Conservation (phyloP, 176 grass and related monocot species). For the Eragrostis curvula region DNA sequence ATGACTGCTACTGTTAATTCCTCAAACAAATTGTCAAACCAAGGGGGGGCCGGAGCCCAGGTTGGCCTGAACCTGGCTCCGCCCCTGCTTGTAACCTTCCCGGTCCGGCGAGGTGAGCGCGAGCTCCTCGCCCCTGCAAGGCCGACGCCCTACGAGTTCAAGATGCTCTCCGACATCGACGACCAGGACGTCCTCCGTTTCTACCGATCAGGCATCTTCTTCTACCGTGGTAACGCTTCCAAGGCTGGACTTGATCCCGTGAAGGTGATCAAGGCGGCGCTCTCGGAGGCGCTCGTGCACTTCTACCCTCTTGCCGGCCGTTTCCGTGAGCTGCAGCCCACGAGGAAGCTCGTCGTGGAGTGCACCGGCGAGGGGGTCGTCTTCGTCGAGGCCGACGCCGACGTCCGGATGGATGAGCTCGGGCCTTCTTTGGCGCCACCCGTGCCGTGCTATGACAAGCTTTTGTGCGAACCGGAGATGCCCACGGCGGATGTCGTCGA, state of each 20-base stretch:
- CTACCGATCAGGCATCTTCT: conserved; percentile 22
- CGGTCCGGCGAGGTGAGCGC: conserved; percentile 17
- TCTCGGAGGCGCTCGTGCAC: conserved; percentile 38
- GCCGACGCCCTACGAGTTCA: conserved; percentile 42
- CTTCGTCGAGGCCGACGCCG: conserved; percentile 49
- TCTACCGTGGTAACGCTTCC: background rate
- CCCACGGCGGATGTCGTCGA: conserved; percentile 18
- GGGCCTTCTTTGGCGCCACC: conserved; percentile 22
- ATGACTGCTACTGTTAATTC: too few relatives aligned
- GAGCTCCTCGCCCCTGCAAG: conserved; percentile 28
- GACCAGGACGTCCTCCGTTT: conserved; percentile 45
- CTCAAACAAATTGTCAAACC: too few relatives aligned
- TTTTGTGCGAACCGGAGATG: conserved; percentile 33
- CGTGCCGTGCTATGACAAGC: conserved; percentile 27
- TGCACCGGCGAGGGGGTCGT: conserved; percentile 55
- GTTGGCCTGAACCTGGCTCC: too few relatives aligned
- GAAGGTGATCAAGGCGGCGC: conserved; percentile 13
- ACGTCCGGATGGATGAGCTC: conserved; percentile 28
- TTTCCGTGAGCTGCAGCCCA: conserved; percentile 25
- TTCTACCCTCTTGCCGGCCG: conserved; percentile 2
- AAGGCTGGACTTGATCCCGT: conserved; percentile 4
- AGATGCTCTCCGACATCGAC: conserved; percentile 50
- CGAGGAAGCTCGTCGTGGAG: conserved; percentile 41
- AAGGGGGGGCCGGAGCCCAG: too few relatives aligned
- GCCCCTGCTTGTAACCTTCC: conserved; percentile 6